Percentiles rank a stretch among this genome's conserved stretches.
Conservation (phyloP, 1,284 basidiomycete species). For the Irpex rosettiformis region DNA sequence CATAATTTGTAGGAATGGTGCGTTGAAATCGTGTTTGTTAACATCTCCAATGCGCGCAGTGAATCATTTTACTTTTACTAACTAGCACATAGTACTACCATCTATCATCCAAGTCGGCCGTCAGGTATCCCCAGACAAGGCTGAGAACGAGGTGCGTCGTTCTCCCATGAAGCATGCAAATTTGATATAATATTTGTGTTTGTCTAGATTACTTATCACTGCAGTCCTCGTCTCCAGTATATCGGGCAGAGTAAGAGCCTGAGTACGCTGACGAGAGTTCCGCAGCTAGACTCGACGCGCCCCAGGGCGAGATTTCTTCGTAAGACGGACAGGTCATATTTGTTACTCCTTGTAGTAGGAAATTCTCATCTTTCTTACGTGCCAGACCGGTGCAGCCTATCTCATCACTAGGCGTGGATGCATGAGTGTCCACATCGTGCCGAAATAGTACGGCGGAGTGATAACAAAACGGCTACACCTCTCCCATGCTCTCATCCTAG, state of each 20-base stretch:
- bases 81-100: no score
- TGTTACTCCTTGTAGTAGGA: neutral
- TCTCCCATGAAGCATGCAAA: neutral
- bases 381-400: neutral
- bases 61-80: no score
- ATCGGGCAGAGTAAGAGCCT: neutral
- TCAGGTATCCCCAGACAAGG: no score
- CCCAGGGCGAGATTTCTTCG: neutral
- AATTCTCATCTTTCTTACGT: neutral
- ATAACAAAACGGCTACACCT: neutral
- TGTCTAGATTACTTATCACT: neutral
- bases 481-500: neutral
- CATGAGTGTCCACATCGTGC: neutral
- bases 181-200: neutral
- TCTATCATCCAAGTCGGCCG: no score
- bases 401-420: neutral
- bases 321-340: neutral
- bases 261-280: neutral
- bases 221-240: neutral
- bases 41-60: no score
- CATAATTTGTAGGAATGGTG: no score
- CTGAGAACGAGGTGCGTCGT: no score
- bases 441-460: neutral
- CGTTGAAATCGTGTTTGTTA: no score
- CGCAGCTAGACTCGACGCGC: neutral